These are phyloP conservation scores for Liriodendron chinense DNA, from an alignment of 164 flowering plant species.

Conservation along the genomic window DNA sequence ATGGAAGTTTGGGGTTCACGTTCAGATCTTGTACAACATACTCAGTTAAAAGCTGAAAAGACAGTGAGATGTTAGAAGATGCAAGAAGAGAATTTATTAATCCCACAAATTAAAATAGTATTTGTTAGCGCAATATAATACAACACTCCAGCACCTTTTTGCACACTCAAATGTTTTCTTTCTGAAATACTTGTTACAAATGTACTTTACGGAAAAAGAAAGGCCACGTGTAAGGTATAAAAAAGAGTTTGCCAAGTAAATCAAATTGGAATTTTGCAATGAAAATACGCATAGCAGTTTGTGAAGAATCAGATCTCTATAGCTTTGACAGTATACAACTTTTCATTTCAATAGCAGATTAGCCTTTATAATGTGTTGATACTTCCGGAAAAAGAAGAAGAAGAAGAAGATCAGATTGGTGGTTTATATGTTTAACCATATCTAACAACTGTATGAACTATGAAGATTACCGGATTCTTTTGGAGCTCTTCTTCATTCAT, in stretches of 20 bases:
- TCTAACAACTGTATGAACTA: not conserved
- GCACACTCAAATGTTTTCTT: too few relatives aligned
- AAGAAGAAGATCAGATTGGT: not conserved
- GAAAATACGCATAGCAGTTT: not conserved
- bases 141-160: too few relatives aligned
- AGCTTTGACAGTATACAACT: not conserved
- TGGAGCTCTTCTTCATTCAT: constrained; percentile 92
- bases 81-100: not conserved
- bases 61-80: not conserved
- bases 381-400: not conserved
- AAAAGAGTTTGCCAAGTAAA: not conserved
- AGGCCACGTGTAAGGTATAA: not conserved
- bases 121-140: not conserved
- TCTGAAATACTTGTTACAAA: not conserved
- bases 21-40: constrained; percentile 86
- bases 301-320: not conserved
- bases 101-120: not conserved
- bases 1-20: constrained; percentile 76
- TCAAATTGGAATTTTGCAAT: not conserved
- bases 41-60: constrained; percentile 79
- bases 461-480: constrained; percentile 56
- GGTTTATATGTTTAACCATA: not conserved
- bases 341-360: not conserved
- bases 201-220: not conserved
- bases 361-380: not conserved